Evolutionary conservation across 179 eudicot genomes (phyloP), one percentile per base, ranked within the genome.

Genomic region (Amaranthus tricolor): DNA sequence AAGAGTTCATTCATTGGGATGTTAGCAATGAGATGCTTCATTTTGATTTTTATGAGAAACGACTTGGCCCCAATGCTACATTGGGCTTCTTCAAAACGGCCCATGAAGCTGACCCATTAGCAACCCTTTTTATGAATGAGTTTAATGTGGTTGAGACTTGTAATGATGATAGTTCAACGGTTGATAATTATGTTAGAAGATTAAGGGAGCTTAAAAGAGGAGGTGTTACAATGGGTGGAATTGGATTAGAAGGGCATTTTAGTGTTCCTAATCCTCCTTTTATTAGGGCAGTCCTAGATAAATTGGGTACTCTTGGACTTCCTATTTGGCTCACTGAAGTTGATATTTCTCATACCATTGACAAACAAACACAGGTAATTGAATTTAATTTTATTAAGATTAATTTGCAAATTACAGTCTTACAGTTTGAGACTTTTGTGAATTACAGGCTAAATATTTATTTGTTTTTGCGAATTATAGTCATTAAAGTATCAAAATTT

Each of bases 251-350:
- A 80, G 91, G 91, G 16, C 99, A 96, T 51, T 93, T 96, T 59
- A 71, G 75, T 19, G 79, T 83, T n/a, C 99, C 98, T 9, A 93
- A 93, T 71, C 86, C 78, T 74, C 92, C 98, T 6, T 78, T 93
- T 20, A 91, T 93, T 69, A 86, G 99, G 68, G 98, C 86, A 16
- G 73, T 82, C 17, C 72, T 95, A 13, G 99, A 95, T 77, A 95
- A 95, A 74, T 78, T 95, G 74, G 88, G 87, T 20, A 91, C 89
- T 3, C 84, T 95, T 19, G 85, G 86, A 44, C 88, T 91, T 74
- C 98, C 99, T 5, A 86, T 93, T 72, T 93, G 96, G 98, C 82
- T 93, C 13, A 93, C 98, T 9, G 98, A 91, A 70, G 85, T 91
- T 62, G 98, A 93, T 77, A 85, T 93, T 45, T 83, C 86, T 77